These are phyloP conservation scores for Teratosphaeria pseudoeucalypti DNA, from an alignment of 2,329 filamentous ascomycete genomes.

Conservation along the genomic window DNA sequence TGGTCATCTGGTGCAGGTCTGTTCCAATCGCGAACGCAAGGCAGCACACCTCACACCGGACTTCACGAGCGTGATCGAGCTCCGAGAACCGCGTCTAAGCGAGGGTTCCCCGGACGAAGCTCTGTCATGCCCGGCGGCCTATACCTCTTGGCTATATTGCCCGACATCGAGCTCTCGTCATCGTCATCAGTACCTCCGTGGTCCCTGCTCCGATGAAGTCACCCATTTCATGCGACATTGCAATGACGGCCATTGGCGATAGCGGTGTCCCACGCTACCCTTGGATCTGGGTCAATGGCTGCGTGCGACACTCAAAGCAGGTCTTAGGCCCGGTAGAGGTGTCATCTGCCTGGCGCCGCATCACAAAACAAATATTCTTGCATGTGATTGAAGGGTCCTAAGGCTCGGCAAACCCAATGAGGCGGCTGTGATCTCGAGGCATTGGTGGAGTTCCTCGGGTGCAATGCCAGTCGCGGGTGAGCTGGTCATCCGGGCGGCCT, in stretches of 20 bases:
- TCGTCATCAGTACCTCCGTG: background rate
- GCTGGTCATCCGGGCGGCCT: background rate
- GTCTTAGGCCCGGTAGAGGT: background rate
- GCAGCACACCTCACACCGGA: background rate
- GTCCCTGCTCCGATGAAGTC: background rate
- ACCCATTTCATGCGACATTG: background rate
- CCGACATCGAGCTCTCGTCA: background rate
- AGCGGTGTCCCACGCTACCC: background rate
- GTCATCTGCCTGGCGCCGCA: background rate
- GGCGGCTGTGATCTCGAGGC: background rate
- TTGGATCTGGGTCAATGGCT: background rate
- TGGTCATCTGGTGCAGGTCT: background rate
- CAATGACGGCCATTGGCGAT: background rate
- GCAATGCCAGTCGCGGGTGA: background rate
- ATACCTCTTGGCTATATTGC: background rate
- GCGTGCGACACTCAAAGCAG: background rate
- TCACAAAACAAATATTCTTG: background rate
- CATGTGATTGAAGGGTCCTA: background rate
- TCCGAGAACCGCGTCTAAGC: background rate
- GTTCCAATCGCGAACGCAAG: background rate
- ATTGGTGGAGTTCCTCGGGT: background rate
- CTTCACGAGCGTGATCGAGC: background rate
- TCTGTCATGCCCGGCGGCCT: background rate
- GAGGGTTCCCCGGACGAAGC: background rate
- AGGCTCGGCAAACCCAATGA: background rate